Evolutionary conservation across 1,284 basidiomycete species (phyloP).

Genomic region (Trichosporon ovoides): DNA sequence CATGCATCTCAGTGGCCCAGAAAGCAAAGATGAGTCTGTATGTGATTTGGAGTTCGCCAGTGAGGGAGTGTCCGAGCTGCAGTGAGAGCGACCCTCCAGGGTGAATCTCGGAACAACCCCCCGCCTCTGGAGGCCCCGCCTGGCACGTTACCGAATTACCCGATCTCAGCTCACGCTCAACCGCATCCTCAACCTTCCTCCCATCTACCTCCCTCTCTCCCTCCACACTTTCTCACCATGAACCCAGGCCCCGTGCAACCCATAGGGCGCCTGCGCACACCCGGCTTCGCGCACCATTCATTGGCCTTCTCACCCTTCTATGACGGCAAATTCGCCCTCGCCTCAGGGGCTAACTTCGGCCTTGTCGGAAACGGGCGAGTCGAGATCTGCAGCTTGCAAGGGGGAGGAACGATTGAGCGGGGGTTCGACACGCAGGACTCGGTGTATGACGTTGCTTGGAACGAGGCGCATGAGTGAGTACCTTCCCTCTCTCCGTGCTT

Average conservation of each 20-base stretch:
- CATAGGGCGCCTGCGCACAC: conserved; percentile 51
- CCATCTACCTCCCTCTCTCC: no score
- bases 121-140: not conserved
- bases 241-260: conserved; percentile 9
- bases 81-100: no score
- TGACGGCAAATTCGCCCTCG: conserved; percentile 71
- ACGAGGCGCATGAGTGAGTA: conserved; percentile 80
- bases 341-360: conserved; percentile 89
- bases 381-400: conserved; percentile 52
- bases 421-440: conserved; percentile 94
- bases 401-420: not conserved
- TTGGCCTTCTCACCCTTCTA: conserved; percentile 91
- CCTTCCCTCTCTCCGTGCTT: no score
- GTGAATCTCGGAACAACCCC: not conserved
- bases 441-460: conserved; percentile 87
- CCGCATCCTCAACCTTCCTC: not conserved
- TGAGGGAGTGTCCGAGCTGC: not conserved
- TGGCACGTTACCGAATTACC: not conserved
- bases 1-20: no score
- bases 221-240: not conserved
- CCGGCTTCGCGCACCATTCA: conserved; percentile 81
- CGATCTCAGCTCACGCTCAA: not conserved
- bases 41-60: no score
- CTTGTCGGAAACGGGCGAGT: conserved; percentile 89
- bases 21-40: not conserved